These are phyloP conservation scores for Pterula multifida DNA, from an alignment of 1,284 basidiomycete species.

Conservation along the genomic window DNA sequence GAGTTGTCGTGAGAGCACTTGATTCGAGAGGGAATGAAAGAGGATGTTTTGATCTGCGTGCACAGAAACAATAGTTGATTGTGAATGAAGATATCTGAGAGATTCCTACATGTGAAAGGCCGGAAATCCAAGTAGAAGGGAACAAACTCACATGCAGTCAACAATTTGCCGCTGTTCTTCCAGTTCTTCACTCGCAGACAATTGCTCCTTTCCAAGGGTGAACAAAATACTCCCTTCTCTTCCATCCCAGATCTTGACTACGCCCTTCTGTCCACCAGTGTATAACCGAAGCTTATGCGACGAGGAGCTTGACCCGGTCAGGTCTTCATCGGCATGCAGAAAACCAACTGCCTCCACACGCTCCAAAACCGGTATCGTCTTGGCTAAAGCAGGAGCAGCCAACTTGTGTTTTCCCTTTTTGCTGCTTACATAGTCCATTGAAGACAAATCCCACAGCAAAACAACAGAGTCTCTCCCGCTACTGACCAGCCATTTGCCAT, in stretches of 20 bases:
- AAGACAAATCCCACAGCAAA: constrained; percentile 74
- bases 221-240: constrained; percentile 52
- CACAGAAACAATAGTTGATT: constrained; percentile 69
- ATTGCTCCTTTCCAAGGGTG: constrained; percentile 42
- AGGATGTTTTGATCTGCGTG: constrained; percentile 97
- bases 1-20: constrained; percentile 67
- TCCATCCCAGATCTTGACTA: constrained; percentile 77
- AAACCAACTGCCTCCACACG: constrained; percentile 81
- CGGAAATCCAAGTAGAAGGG: constrained; percentile 9
- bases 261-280: constrained; percentile 84
- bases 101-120: constrained; percentile 12
- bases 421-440: constrained; percentile 21
- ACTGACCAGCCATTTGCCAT: constrained; percentile 80
- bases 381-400: constrained; percentile 47
- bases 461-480: constrained; percentile 88
- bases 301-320: constrained; percentile 29
- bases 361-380: constrained; percentile 80
- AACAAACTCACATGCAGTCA: constrained; percentile 49
- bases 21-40: constrained; percentile 64
- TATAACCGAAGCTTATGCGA: constrained; percentile 49
- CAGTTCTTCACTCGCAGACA: constrained; percentile 36
- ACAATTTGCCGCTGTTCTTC: constrained; percentile 73
- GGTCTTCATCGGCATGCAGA: constrained; percentile 37
- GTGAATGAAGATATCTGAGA: constrained; percentile 53
- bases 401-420: constrained; percentile 40